Conservation (phyloP, 2,329 filamentous ascomycete genomes). For the Botryotinia convoluta region DNA sequence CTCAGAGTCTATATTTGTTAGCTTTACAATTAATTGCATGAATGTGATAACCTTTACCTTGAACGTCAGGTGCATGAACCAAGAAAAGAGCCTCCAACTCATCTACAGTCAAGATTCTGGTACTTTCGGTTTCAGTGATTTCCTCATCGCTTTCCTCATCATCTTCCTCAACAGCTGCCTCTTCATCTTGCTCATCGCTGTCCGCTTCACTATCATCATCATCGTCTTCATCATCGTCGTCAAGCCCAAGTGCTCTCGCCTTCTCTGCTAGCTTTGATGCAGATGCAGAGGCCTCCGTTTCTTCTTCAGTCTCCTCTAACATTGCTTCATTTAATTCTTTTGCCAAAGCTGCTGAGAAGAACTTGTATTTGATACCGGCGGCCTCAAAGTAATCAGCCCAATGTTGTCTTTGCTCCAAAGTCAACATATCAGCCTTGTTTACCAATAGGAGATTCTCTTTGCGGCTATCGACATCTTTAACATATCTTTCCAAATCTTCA, state of each 20-base stretch:
- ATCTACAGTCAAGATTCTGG: constrained; percentile 84
- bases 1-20: constrained; percentile 42
- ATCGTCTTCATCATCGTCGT: constrained; percentile 39
- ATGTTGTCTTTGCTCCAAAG: constrained; percentile 69
- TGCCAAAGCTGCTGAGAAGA: constrained; percentile 91
- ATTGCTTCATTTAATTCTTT: constrained; percentile 82
- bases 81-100: constrained; percentile 90
- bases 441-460: constrained; percentile 92
- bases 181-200: constrained; percentile 34
- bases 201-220: constrained; percentile 26
- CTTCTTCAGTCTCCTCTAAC: constrained; percentile 40
- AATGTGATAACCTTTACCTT: constrained; percentile 43
- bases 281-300: constrained; percentile 21
- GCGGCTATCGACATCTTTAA: constrained; percentile 83
- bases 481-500: constrained; percentile 89
- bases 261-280: constrained; percentile 37
- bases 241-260: constrained; percentile 42
- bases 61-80: constrained; percentile 63
- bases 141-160: constrained; percentile 38
- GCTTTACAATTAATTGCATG: constrained; percentile 19
- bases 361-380: constrained; percentile 82
- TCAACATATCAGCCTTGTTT: constrained; percentile 99
- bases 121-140: constrained; percentile 46
- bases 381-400: constrained; percentile 88
- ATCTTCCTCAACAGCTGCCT: constrained; percentile 34